A percentile compares a stretch with the other conserved stretches of the same genome.
These are phyloP conservation scores for Didymella pinodella DNA, from an alignment of 2,329 filamentous ascomycete species.

Conservation along the genomic window DNA sequence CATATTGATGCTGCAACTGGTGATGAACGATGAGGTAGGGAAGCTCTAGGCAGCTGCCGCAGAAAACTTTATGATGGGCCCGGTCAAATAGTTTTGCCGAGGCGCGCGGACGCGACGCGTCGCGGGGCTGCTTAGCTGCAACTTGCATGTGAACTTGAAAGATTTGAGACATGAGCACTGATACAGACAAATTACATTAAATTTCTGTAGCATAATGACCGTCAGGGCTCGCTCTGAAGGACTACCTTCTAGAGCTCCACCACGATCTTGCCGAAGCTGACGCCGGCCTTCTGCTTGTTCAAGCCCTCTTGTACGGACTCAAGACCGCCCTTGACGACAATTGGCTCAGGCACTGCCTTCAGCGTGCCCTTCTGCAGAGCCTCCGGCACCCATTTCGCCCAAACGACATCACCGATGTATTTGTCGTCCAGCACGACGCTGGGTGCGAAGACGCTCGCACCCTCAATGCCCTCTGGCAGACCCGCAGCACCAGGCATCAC, in stretches of 20 bases:
- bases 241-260: constrained; percentile 29
- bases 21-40: not conserved
- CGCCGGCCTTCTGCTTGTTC: constrained; percentile 40
- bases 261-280: constrained; percentile 48
- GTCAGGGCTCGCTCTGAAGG: not conserved
- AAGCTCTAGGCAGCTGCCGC: not conserved
- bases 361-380: constrained; percentile 43
- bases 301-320: constrained; percentile 41
- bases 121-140: not conserved
- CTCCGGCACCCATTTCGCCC: constrained; percentile 45
- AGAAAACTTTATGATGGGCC: constrained; percentile 19
- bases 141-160: not conserved
- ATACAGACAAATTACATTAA: not conserved
- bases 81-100: constrained; percentile 14
- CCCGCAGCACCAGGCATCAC: constrained; percentile 33
- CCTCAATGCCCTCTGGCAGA: constrained; percentile 40
- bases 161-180: not conserved
- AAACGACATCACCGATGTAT: constrained; percentile 44
- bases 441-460: constrained; percentile 33
- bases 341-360: constrained; percentile 43
- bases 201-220: not conserved
- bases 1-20: constrained; percentile 5
- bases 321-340: constrained; percentile 41
- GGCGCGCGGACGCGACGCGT: constrained; percentile 7
- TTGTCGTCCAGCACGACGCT: constrained; percentile 33